These are phyloP conservation scores for Lactarius quietus DNA, from an alignment of 768 basidiomycete species.

Conservation along the genomic window DNA sequence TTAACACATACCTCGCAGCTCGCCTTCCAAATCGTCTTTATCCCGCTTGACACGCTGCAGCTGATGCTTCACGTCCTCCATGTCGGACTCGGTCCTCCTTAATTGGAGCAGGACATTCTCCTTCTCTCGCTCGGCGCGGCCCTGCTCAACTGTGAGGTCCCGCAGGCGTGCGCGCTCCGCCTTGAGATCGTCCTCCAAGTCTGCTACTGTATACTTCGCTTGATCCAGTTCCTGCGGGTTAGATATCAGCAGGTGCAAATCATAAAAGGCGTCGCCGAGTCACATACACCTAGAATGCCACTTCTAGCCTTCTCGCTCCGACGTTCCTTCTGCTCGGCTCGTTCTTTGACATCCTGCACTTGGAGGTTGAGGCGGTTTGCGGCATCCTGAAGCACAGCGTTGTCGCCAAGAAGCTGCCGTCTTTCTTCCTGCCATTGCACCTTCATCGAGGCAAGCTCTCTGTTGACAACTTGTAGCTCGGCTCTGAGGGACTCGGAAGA, in stretches of 20 bases:
- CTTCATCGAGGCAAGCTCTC: constrained; percentile 61
- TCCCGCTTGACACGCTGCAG: constrained; percentile 67
- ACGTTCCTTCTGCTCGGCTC: constrained; percentile 53
- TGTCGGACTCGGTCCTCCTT: constrained; percentile 71
- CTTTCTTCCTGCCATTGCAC: constrained; percentile 69
- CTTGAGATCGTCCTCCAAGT: constrained; percentile 69
- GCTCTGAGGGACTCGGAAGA: constrained; percentile 60
- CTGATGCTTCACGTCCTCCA: constrained; percentile 71
- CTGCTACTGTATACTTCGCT: constrained; percentile 59
- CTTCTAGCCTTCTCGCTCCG: constrained; percentile 46
- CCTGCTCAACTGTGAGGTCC: constrained; percentile 59
- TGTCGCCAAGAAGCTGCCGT: constrained; percentile 61
- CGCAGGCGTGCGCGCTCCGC: constrained; percentile 65
- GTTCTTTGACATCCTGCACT: constrained; percentile 55
- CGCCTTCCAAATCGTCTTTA: constrained; percentile 67
- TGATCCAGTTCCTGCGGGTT: constrained; percentile 61
- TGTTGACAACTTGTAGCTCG: constrained; percentile 59
- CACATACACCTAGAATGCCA: constrained; percentile 53
- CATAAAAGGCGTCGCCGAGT: not conserved
- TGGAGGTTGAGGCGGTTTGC: constrained; percentile 63
- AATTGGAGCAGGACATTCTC: constrained; percentile 59
- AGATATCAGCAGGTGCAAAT: constrained; percentile 5
- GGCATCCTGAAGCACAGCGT: constrained; percentile 66
- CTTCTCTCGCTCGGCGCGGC: constrained; percentile 59
- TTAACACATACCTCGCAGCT: constrained; percentile 58